Conservation (phyloP, 768 basidiomycete species). For the Russula sp. region DNA sequence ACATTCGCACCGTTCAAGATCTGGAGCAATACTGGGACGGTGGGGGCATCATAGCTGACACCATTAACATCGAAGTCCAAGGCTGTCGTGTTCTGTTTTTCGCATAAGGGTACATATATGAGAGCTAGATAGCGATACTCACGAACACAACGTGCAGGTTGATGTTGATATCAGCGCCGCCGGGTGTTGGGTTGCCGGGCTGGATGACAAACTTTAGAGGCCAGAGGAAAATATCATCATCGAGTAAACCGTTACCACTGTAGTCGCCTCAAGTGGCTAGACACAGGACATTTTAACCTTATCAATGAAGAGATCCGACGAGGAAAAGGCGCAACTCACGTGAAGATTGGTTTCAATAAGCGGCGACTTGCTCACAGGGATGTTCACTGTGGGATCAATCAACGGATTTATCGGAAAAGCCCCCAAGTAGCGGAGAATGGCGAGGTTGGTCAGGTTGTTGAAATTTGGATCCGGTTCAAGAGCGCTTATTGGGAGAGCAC, state of each 20-base stretch:
- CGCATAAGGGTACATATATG: background rate
- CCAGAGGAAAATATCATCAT: too few relatives aligned
- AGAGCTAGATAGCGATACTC: conserved; percentile 30
- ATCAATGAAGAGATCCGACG: too few relatives aligned
- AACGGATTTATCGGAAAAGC: conserved; percentile 19
- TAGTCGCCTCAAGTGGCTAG: conserved; percentile 2
- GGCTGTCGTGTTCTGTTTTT: background rate
- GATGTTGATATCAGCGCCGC: conserved; percentile 28
- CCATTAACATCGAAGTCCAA: background rate
- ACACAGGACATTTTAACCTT: too few relatives aligned
- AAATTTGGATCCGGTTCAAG: background rate
- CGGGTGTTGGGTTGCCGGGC: conserved; percentile 19
- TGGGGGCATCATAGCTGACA: background rate
- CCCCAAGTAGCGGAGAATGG: conserved; percentile 29
- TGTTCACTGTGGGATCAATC: conserved; percentile 1
- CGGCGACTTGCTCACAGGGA: conserved; percentile 3
- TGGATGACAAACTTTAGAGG: background rate
- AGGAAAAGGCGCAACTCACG: background rate
- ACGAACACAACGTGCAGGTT: background rate
- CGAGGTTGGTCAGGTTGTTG: conserved; percentile 3
- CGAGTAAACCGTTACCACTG: background rate
- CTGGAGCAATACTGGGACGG: conserved; percentile 23
- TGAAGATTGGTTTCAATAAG: conserved; percentile 25
- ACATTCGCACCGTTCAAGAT: conserved; percentile 19
- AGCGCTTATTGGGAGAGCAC: conserved; percentile 6